Percentiles rank a stretch among this genome's conserved stretches.
Conservation (phyloP, 768 basidiomycete species). For the Lactarius sp. region DNA sequence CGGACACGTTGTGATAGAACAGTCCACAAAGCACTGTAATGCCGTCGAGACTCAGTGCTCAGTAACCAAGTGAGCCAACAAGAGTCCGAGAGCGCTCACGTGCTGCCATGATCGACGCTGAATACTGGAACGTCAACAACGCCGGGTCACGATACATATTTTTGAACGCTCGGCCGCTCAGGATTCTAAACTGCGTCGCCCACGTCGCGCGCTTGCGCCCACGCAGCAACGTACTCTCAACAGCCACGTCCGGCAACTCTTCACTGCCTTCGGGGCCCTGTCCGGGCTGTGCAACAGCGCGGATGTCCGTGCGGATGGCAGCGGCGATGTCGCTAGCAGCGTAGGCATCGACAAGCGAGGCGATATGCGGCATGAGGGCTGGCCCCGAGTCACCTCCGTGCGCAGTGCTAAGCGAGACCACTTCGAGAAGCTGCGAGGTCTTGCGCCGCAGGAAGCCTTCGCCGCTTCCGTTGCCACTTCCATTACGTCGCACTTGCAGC, state of each 20-base stretch:
- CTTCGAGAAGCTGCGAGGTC: constrained; percentile 67
- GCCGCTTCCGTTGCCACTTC: constrained; percentile 37
- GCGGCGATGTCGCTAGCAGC: constrained; percentile 60
- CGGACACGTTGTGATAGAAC: constrained; percentile 84
- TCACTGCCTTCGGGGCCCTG: constrained; percentile 34
- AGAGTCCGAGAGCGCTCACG: constrained; percentile 43
- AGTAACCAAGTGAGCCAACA: constrained; percentile 7
- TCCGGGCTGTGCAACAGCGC: constrained; percentile 34
- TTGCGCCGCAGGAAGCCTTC: constrained; percentile 56
- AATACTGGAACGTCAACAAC: constrained; percentile 85
- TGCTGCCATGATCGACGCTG: constrained; percentile 77
- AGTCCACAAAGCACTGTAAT: constrained; percentile 80
- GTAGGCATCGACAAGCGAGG: constrained; percentile 69
- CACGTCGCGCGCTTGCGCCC: constrained; percentile 79
- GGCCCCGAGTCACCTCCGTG: constrained; percentile 33
- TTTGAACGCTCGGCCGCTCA: constrained; percentile 97
- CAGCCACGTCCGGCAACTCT: constrained; percentile 60
- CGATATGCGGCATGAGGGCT: constrained; percentile 52
- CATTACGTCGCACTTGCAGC: constrained; percentile 42
- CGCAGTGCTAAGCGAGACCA: constrained; percentile 39
- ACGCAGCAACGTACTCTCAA: constrained; percentile 62
- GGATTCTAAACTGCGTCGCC: constrained; percentile 86
- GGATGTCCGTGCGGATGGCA: constrained; percentile 58
- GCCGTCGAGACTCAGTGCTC: constrained; percentile 3
- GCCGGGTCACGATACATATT: constrained; percentile 95